These are phyloP conservation scores for Fusarium subtropicale DNA, from an alignment of 2,329 filamentous ascomycete genomes.

Conservation along the genomic window DNA sequence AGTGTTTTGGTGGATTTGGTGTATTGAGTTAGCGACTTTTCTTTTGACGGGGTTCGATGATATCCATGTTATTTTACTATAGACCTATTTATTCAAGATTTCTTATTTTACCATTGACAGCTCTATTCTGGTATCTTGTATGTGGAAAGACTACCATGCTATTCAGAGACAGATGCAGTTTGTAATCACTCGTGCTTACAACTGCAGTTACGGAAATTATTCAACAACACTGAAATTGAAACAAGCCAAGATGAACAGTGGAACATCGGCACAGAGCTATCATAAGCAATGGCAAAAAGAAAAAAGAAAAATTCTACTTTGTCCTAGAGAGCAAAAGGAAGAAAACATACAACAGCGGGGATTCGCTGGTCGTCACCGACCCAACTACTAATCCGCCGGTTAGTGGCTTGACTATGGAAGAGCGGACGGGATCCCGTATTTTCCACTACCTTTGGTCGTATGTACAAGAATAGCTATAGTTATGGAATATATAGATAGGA, in stretches of 20 bases:
- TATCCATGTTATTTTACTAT: constrained; percentile 5
- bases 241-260: not conserved
- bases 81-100: not conserved
- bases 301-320: too few relatives aligned
- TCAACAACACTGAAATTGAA: not conserved
- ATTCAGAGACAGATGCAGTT: not conserved
- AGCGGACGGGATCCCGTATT: not conserved
- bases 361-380: too few relatives aligned
- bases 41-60: not conserved
- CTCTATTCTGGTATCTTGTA: not conserved
- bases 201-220: not conserved
- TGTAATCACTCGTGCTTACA: not conserved
- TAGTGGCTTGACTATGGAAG: too few relatives aligned
- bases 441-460: not conserved
- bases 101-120: not conserved
- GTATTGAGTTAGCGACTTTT: constrained; percentile 3
- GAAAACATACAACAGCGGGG: too few relatives aligned
- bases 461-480: not conserved
- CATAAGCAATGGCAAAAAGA: not conserved
- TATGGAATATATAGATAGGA: not conserved
- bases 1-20: not conserved
- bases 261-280: not conserved
- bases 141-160: not conserved
- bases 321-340: too few relatives aligned
- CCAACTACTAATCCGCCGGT: too few relatives aligned